Percentiles rank a stretch among this genome's conserved stretches.
phyloP scores from a whole-genome alignment of 2,329 filamentous ascomycete species.

The Monilinia fructicola region DNA sequence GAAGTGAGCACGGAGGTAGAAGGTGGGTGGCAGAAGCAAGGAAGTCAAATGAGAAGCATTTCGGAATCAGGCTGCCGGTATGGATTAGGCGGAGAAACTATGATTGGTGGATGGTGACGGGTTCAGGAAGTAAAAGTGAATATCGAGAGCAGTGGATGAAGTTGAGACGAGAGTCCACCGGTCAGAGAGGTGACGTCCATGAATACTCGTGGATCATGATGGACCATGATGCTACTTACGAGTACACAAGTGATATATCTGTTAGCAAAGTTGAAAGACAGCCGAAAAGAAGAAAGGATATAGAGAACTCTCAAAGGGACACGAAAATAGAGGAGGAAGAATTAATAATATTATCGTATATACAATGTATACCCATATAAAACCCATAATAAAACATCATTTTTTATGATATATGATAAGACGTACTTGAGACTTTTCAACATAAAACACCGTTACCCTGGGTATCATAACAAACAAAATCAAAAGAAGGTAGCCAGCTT shows the following conservation, averaged over 20 bases:
- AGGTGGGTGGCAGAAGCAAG: neutral
- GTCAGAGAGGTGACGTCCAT: neutral
- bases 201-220: too few relatives aligned
- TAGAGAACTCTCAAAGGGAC: neutral
- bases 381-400: neutral
- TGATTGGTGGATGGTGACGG: neutral
- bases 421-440: neutral
- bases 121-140: neutral
- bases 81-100: neutral
- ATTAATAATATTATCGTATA: slow-evolving; percentile 1
- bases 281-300: neutral
- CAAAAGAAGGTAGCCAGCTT: slow-evolving; percentile 33
- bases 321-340: neutral
- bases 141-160: neutral
- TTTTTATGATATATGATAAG: neutral
- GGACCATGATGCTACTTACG: neutral
- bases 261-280: neutral
- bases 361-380: neutral
- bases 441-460: slow-evolving; percentile 13
- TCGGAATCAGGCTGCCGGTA: neutral
- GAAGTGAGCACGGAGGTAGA: neutral
- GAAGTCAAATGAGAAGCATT: neutral
- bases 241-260: neutral
- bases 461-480: slow-evolving; percentile 21
- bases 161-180: slow-evolving; percentile 1